Percentiles rank a stretch among this genome's conserved stretches.
Evolutionary conservation across 1,284 basidiomycete species (phyloP).

Genomic region (Cryptococcus sp.): DNA sequence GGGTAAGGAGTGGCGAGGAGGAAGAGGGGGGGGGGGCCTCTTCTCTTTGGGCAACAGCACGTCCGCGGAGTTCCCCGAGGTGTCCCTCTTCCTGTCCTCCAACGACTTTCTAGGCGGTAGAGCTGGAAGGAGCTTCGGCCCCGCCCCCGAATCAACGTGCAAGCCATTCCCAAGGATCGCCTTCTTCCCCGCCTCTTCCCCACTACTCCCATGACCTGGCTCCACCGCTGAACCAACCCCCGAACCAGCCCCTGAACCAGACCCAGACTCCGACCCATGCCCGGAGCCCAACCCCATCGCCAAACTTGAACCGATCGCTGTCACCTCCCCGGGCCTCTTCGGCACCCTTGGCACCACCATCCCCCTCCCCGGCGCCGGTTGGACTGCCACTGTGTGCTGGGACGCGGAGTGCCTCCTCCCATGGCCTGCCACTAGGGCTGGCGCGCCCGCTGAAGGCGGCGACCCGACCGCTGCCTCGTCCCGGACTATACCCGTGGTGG

Average conservation of each 20-base stretch:
- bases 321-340: conserved; percentile 43
- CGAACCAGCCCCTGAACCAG: neutral
- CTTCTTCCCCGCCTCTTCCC: neutral
- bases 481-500: conserved; percentile 22
- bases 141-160: neutral
- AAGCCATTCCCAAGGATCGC: neutral
- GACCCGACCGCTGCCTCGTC: conserved; percentile 7
- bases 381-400: conserved; percentile 17
- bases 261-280: conserved; percentile 4
- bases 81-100: no score
- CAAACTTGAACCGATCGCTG: conserved; percentile 29
- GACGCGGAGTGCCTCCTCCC: no score
- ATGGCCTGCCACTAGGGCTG: no score
- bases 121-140: neutral
- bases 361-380: conserved; percentile 28
- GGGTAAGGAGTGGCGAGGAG: no score
- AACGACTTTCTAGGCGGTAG: neutral
- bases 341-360: conserved; percentile 47
- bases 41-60: no score
- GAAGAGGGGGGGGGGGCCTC: no score
- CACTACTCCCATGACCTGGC: no score
- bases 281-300: neutral
- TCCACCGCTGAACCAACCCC: no score
- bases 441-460: no score
- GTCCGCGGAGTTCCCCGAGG: no score